Conservation (phyloP, 2,329 filamentous ascomycete species). For the Monosporascus sp. region DNA sequence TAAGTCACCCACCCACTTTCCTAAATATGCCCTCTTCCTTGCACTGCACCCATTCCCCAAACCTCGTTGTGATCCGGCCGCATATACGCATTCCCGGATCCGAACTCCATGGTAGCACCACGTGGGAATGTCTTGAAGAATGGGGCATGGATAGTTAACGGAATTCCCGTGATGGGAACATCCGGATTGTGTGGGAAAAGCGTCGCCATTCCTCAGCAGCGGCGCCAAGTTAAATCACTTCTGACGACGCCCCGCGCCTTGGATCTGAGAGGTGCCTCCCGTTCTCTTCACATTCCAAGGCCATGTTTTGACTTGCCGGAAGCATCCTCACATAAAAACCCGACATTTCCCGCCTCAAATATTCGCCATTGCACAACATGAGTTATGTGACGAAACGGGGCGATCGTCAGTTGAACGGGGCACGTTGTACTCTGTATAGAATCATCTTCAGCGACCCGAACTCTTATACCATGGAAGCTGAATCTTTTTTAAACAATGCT, state of each 20-base stretch:
- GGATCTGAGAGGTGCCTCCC: slow-evolving; percentile 11
- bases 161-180: slow-evolving; percentile 3
- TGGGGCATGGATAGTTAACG: slow-evolving; percentile 9
- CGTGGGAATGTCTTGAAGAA: too few relatives aligned
- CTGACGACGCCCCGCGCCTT: slow-evolving; percentile 23
- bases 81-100: too few relatives aligned
- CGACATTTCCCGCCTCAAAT: slow-evolving; percentile 10
- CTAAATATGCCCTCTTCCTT: too few relatives aligned
- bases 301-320: slow-evolving; percentile 4
- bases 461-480: slow-evolving; percentile 22
- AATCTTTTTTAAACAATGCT: slow-evolving; percentile 21
- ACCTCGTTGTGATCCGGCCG: too few relatives aligned
- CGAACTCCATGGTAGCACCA: too few relatives aligned
- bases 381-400: slow-evolving; percentile 1
- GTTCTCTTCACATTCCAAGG: slow-evolving; percentile 19
- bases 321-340: slow-evolving; percentile 18
- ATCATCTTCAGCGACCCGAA: neutral
- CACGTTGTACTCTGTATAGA: slow-evolving; percentile 1
- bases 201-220: slow-evolving; percentile 22
- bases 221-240: slow-evolving; percentile 16
- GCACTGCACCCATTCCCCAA: too few relatives aligned
- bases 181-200: slow-evolving; percentile 8
- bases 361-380: slow-evolving; percentile 1
- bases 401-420: slow-evolving; percentile 3
- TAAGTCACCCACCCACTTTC: too few relatives aligned